A percentile compares a stretch with the other conserved stretches of the same genome.
These are phyloP conservation scores for Sporobolomyces phaffii DNA, from an alignment of 768 basidiomycete species.

Conservation along the genomic window DNA sequence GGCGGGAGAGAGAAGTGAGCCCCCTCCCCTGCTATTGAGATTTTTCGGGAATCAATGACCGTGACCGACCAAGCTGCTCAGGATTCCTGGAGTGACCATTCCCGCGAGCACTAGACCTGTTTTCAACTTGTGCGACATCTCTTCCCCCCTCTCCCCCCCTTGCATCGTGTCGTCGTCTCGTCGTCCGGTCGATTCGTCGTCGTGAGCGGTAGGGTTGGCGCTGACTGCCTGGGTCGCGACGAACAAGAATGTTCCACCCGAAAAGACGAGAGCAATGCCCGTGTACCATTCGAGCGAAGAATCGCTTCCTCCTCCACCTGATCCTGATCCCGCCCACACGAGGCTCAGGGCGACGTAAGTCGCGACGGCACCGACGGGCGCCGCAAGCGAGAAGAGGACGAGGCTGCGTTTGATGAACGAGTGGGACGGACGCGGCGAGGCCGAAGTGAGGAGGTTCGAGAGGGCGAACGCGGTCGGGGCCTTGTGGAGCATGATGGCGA, in stretches of 20 bases:
- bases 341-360: slow-evolving; percentile 62
- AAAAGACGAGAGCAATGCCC: slow-evolving; percentile 73
- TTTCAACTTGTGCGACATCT: slow-evolving; percentile 44
- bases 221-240: slow-evolving; percentile 62
- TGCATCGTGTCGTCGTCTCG: slow-evolving; percentile 32
- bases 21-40: too few species aligned
- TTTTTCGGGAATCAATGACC: slow-evolving; percentile 40
- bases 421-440: slow-evolving; percentile 49
- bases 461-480: slow-evolving; percentile 88
- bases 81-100: slow-evolving; percentile 63
- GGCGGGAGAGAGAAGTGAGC: too few species aligned
- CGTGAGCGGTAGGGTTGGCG: slow-evolving; percentile 44
- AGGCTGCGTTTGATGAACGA: slow-evolving; percentile 55
- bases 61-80: slow-evolving; percentile 61
- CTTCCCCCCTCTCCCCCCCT: slow-evolving; percentile 50
- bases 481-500: slow-evolving; percentile 89
- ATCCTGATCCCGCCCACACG: slow-evolving; percentile 41
- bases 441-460: slow-evolving; percentile 65
- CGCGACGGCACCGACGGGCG: slow-evolving; percentile 72
- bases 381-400: slow-evolving; percentile 70
- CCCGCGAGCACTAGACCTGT: slow-evolving; percentile 58
- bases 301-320: slow-evolving; percentile 44
- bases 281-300: slow-evolving; percentile 53
- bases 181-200: slow-evolving; percentile 39
- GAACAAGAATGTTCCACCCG: slow-evolving; percentile 88